Percentiles rank a stretch among this genome's conserved stretches.
phyloP scores from a whole-genome alignment of 371 early-diverging fungal species.

The Mucor lusitanicus region DNA sequence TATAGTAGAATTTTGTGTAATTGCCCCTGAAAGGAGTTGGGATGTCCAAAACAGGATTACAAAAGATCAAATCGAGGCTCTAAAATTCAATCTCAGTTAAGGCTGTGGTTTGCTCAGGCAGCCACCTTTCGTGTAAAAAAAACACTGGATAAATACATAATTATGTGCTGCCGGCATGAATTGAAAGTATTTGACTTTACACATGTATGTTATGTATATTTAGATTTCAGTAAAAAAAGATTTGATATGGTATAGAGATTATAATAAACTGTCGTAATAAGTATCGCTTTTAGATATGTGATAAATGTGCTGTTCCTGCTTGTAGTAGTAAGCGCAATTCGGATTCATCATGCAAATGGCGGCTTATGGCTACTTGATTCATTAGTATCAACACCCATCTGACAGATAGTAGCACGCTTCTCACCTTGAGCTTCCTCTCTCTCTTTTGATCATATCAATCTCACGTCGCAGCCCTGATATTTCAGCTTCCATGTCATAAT shows the following conservation, averaged over 20 bases:
- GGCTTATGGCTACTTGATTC: neutral
- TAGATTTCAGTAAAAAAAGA: neutral
- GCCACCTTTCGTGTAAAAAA: no score
- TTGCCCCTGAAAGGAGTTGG: no score
- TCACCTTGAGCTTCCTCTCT: conserved; percentile 19
- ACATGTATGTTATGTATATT: neutral
- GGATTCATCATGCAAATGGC: neutral
- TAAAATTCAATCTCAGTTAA: no score
- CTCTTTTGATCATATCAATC: conserved; percentile 37
- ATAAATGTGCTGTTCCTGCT: neutral
- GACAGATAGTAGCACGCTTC: neutral
- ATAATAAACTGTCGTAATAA: neutral
- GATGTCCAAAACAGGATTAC: no score
- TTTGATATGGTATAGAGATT: neutral
- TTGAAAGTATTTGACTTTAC: no score
- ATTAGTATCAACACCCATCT: neutral
- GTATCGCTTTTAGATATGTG: neutral
- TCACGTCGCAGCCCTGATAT: conserved; percentile 44
- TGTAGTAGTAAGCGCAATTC: neutral
- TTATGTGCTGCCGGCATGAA: no score
- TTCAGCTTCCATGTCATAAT: conserved; percentile 54
- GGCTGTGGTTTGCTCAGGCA: no score
- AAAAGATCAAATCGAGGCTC: no score
- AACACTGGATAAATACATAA: no score
- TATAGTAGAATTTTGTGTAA: no score